phyloP scores from a whole-genome alignment of 2,329 filamentous ascomycete species.

The Arachnopeziza araneosa region DNA sequence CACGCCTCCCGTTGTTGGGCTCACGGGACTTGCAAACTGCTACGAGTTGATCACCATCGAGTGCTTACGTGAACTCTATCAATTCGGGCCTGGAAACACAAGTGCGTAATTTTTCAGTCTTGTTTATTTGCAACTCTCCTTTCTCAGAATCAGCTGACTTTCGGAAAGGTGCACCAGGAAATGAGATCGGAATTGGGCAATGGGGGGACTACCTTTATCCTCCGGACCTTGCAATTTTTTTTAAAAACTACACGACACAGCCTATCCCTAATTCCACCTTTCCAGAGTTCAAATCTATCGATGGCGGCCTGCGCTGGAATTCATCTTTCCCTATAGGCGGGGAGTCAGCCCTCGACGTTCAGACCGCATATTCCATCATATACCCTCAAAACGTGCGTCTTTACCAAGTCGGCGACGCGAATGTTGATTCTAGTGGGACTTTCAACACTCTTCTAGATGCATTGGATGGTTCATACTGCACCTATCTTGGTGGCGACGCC shows the following conservation, averaged over 20 bases:
- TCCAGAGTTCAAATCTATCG: constrained; percentile 29
- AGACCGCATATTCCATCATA: constrained; percentile 1
- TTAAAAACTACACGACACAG: constrained; percentile 37
- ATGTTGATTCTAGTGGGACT: constrained; percentile 6
- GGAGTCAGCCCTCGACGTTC: constrained; percentile 21
- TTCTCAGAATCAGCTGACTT: no score
- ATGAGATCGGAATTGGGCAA: constrained; percentile 48
- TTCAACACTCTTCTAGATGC: constrained; percentile 27
- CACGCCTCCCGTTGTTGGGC: not conserved
- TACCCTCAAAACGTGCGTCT: constrained; percentile 34
- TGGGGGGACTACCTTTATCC: constrained; percentile 48
- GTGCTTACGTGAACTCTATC: constrained; percentile 47
- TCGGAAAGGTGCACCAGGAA: constrained; percentile 35
- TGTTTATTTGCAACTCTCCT: no score
- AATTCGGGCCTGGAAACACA: constrained; percentile 36
- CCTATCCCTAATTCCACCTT: constrained; percentile 36
- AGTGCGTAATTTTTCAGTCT: no score
- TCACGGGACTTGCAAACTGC: constrained; percentile 33
- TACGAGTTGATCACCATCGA: constrained; percentile 48
- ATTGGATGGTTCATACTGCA: constrained; percentile 38
- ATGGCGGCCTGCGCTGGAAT: constrained; percentile 28
- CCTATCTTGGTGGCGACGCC: constrained; percentile 22
- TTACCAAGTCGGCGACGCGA: constrained; percentile 34
- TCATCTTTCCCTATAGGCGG: no score
- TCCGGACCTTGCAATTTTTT: constrained; percentile 42